Evolutionary conservation across 768 basidiomycete genomes (phyloP).

Genomic region (Boletus pseudo-olivaceus): DNA sequence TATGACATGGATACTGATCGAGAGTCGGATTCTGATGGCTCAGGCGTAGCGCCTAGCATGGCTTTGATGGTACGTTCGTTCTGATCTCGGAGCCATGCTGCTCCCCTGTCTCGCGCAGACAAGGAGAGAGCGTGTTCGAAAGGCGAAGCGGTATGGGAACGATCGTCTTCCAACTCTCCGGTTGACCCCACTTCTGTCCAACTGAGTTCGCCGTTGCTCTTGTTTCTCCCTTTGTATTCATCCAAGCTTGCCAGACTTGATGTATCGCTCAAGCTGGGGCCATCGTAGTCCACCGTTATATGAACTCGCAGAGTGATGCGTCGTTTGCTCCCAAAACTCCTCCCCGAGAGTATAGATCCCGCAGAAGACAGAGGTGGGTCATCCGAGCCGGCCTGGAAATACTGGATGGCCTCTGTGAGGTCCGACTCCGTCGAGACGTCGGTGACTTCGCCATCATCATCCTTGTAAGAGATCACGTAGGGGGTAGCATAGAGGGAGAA

Average conservation of each 20-base stretch:
- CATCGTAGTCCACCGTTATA: slow-evolving; percentile 85
- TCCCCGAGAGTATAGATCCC: slow-evolving; percentile 65
- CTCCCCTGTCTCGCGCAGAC: slow-evolving; percentile 62
- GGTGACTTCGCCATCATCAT: slow-evolving; percentile 81
- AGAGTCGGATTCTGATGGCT: slow-evolving; percentile 55
- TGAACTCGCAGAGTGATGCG: slow-evolving; percentile 77
- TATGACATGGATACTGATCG: slow-evolving; percentile 37
- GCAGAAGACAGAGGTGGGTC: slow-evolving; percentile 69
- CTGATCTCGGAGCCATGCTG: slow-evolving; percentile 82
- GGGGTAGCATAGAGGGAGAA: slow-evolving; percentile 69
- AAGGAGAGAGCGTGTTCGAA: slow-evolving; percentile 38
- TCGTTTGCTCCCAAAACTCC: slow-evolving; percentile 61
- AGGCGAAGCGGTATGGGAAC: slow-evolving; percentile 40
- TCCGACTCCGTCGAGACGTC: slow-evolving; percentile 68
- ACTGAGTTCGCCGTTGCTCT: slow-evolving; percentile 44
- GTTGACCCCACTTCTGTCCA: slow-evolving; percentile 45
- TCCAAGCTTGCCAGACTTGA: slow-evolving; percentile 78
- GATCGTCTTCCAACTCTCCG: slow-evolving; percentile 55
- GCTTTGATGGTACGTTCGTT: slow-evolving; percentile 60
- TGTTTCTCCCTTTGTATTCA: slow-evolving; percentile 59
- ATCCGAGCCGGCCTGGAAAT: slow-evolving; percentile 75
- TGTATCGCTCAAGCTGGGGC: slow-evolving; percentile 86
- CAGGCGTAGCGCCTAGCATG: slow-evolving; percentile 55
- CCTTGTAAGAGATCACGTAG: slow-evolving; percentile 78
- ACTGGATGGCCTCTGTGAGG: slow-evolving; percentile 82